phyloP scores from a whole-genome alignment of 2,329 filamentous ascomycete genomes.

The Neocucurbitaria cava region DNA sequence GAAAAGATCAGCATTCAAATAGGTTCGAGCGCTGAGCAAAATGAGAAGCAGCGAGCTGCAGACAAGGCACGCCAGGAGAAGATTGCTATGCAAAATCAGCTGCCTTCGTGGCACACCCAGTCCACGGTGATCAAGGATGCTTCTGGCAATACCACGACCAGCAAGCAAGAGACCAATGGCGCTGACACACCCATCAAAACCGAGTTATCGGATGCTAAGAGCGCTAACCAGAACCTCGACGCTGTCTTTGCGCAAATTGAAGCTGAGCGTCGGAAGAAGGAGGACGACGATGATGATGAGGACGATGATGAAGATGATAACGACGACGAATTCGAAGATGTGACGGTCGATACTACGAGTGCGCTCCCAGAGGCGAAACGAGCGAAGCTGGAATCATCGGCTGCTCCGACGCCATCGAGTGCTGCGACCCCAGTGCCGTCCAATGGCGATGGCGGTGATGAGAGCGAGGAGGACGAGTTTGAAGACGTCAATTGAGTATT shows the following conservation, averaged over 20 bases:
- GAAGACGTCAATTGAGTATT: constrained; percentile 50
- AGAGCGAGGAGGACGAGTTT: constrained; percentile 57
- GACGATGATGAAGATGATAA: constrained; percentile 56
- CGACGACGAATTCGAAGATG: constrained; percentile 54
- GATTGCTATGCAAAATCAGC: constrained; percentile 70
- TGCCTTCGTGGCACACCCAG: constrained; percentile 75
- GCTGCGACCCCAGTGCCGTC: constrained; percentile 47
- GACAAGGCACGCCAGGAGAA: constrained; percentile 71
- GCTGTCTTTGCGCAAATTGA: constrained; percentile 73
- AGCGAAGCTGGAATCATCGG: constrained; percentile 63
- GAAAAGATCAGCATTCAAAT: constrained; percentile 75
- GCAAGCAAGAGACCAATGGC: constrained; percentile 49
- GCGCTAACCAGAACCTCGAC: constrained; percentile 64
- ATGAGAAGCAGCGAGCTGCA: constrained; percentile 70
- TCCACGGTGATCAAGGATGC: constrained; percentile 64
- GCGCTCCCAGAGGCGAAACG: constrained; percentile 61
- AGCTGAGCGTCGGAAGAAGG: constrained; percentile 60
- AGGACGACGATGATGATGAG: constrained; percentile 49
- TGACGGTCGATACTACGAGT: constrained; percentile 38
- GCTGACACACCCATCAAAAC: constrained; percentile 46
- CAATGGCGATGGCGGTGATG: constrained; percentile 53
- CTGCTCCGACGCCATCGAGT: constrained; percentile 41
- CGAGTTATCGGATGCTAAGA: constrained; percentile 59
- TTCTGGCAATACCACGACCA: constrained; percentile 54
- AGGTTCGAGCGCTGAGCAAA: constrained; percentile 69